Percentiles rank a stretch among this genome's conserved stretches.
phyloP scores from a whole-genome alignment of 768 basidiomycete species.

The Porphyrellus cyaneotinctus region DNA sequence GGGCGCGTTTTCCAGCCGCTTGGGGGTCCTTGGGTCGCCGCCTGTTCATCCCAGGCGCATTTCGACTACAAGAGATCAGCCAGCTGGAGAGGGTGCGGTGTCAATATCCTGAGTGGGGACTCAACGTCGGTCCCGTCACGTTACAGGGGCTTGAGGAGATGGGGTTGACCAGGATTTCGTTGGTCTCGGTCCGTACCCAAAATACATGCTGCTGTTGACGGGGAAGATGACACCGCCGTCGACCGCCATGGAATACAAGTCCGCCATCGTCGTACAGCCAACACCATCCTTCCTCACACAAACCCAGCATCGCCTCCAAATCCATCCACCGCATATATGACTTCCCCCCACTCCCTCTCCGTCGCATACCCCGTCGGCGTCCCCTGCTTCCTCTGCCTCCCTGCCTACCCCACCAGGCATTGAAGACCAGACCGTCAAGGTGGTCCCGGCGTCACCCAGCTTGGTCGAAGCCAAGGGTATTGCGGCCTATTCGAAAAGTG shows the following conservation, averaged over 20 bases:
- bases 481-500: slow-evolving; percentile 41
- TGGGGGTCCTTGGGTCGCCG: slow-evolving; percentile 74
- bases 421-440: slow-evolving; percentile 49
- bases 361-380: slow-evolving; percentile 47
- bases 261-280: slow-evolving; percentile 29
- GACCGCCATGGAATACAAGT: slow-evolving; percentile 25
- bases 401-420: slow-evolving; percentile 55
- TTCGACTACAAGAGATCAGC: slow-evolving; percentile 70
- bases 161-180: slow-evolving; percentile 60
- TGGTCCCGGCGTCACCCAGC: slow-evolving; percentile 37
- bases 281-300: slow-evolving; percentile 31
- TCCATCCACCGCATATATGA: slow-evolving; percentile 18
- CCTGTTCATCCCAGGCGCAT: slow-evolving; percentile 73
- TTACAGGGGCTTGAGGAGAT: slow-evolving; percentile 57
- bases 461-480: slow-evolving; percentile 19
- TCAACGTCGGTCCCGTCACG: slow-evolving; percentile 65
- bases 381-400: slow-evolving; percentile 59
- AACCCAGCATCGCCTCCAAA: slow-evolving; percentile 17
- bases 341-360: slow-evolving; percentile 46
- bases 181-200: slow-evolving; percentile 54
- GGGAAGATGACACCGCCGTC: slow-evolving; percentile 52
- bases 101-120: slow-evolving; percentile 88
- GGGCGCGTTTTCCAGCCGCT: slow-evolving; percentile 71
- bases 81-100: slow-evolving; percentile 83
- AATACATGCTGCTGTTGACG: slow-evolving; percentile 56